A percentile compares a stretch with the other conserved stretches of the same genome.
Evolutionary conservation across 345 rosid species (phyloP).

Genomic region (Citrus australasica): DNA sequence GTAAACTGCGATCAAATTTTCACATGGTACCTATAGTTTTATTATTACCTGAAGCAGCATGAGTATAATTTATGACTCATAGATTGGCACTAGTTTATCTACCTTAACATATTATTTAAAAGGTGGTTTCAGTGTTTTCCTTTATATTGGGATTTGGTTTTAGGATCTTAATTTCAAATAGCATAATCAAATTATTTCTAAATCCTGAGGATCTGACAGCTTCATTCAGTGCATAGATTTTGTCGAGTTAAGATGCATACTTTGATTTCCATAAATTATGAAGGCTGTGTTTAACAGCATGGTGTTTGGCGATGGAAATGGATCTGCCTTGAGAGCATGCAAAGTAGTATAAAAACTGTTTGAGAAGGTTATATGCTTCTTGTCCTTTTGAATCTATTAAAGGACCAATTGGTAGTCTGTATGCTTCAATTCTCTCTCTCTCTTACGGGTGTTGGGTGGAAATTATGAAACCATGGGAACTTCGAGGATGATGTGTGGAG

Average conservation of each 20-base stretch:
- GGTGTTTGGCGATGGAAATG: neutral
- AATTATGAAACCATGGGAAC: too few species aligned
- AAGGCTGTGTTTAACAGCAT: neutral
- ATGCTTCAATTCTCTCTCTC: too few species aligned
- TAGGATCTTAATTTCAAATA: neutral
- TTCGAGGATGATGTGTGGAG: neutral
- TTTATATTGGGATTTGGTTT: neutral
- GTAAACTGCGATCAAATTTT: constrained; percentile 27
- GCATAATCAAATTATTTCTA: neutral
- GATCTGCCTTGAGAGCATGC: neutral
- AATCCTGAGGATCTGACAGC: neutral
- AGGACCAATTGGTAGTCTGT: too few species aligned
- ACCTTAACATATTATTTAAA: neutral
- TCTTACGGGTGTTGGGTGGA: too few species aligned
- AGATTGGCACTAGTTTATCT: neutral
- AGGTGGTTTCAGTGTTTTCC: neutral
- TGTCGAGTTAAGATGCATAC: neutral
- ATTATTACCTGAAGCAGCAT: neutral
- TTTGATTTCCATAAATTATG: neutral
- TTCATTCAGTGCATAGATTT: neutral
- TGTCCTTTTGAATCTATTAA: too few species aligned
- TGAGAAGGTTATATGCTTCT: too few species aligned
- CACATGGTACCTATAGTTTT: neutral
- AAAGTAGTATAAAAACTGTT: too few species aligned
- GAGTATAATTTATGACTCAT: neutral